Evolutionary conservation across 2,329 filamentous ascomycete genomes (phyloP), one percentile per base, ranked within the genome.

Genomic region (Fusarium paranaense): DNA sequence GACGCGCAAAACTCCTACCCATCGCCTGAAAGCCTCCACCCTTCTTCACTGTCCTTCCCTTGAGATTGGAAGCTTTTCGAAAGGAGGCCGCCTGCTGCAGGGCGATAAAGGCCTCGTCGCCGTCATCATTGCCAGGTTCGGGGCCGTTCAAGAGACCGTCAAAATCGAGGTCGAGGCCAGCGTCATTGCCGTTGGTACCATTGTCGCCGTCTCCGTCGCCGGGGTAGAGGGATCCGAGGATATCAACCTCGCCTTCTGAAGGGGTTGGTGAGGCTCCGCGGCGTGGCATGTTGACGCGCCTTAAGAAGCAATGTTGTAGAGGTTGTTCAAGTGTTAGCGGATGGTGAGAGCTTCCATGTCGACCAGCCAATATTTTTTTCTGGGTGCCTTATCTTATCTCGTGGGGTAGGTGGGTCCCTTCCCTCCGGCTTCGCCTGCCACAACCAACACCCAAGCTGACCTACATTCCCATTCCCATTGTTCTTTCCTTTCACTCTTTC

Each of bases 21-120:
- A 99, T 98, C 56, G 94, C 93, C 82, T 99, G 97, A 81, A 99
- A 99, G 62, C 96, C 97, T 78, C 97, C 97, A 40, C 95, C 94
- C 83, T 98, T 99, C 86, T 98, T 98, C 35, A 94, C 94, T 4
- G 92, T 93, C 72, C 93, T 93, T 22, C 94, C 94, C 82, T 96
- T 97, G 9, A 97, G 78, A 80, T 95, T 97, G 11, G 93, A 89
- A 1, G 90, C 87, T 81, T 98, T 98, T 71, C 96, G 88, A 81
- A 98, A 98, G 6, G 94, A 94, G 18, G 95, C 94, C 5, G 94
- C 93, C 81, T 98, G 95, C 78, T 93, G 90, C 40, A 94, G 90
- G 11, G 95, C 95, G 83, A 99, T 99, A 80, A 98, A 98, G 0
- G 93, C 93, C 80, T 93, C 95, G 80, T 99, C 95, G 20, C 87